Conservation (phyloP, 495 filamentous ascomycete species). For the Penicillium riverlandense region DNA sequence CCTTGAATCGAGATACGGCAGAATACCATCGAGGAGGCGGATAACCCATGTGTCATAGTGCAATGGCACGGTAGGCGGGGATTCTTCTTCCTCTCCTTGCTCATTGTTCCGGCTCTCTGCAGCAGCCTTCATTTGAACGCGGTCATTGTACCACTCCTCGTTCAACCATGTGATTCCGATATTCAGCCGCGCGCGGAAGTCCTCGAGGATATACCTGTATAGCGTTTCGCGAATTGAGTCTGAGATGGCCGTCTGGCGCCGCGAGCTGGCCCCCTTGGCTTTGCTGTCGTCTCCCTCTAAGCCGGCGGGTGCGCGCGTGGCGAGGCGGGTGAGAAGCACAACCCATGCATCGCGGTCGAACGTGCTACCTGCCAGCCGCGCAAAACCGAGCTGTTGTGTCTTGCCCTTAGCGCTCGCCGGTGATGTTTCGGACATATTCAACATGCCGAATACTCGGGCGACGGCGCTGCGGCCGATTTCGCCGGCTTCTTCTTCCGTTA, state of each 20-base stretch:
- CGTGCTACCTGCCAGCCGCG: slow-evolving; percentile 74
- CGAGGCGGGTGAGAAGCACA: slow-evolving; percentile 75
- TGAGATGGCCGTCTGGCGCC: slow-evolving; percentile 37
- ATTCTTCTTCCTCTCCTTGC: slow-evolving; percentile 15
- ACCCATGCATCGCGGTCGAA: slow-evolving; percentile 90
- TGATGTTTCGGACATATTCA: slow-evolving; percentile 61
- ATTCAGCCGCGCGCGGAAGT: slow-evolving; percentile 82
- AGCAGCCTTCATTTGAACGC: slow-evolving; percentile 46
- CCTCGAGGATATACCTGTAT: slow-evolving; percentile 77
- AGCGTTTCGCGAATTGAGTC: slow-evolving; percentile 71
- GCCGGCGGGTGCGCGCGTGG: slow-evolving; percentile 68
- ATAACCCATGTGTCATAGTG: slow-evolving; percentile 78
- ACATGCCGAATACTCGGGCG: slow-evolving; percentile 67
- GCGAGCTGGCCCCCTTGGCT: slow-evolving; percentile 16
- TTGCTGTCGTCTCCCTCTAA: slow-evolving; percentile 44
- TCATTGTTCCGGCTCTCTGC: slow-evolving; percentile 22
- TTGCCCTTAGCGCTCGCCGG: slow-evolving; percentile 38
- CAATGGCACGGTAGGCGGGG: slow-evolving; percentile 24
- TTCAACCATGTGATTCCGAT: slow-evolving; percentile 85
- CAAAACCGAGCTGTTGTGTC: slow-evolving; percentile 53
- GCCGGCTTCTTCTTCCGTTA: slow-evolving; percentile 59
- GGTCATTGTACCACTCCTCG: slow-evolving; percentile 97
- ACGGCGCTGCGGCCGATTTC: slow-evolving; percentile 64
- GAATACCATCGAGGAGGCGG: slow-evolving; percentile 75
- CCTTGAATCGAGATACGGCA: slow-evolving; percentile 76